These are phyloP conservation scores for Fraxinus excelsior DNA, from an alignment of 257 asterid species.

Conservation along the genomic window DNA sequence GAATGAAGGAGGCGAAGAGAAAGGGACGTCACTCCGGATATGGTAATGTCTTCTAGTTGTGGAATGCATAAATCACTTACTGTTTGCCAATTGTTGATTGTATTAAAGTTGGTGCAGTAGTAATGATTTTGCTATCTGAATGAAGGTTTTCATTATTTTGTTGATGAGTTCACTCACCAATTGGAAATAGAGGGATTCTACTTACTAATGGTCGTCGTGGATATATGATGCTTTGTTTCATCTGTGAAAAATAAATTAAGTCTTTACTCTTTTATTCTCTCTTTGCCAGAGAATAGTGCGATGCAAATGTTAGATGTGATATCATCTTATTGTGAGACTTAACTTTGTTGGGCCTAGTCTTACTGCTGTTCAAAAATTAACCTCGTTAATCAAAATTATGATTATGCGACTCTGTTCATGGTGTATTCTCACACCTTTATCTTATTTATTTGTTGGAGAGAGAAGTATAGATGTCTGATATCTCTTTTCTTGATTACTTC, in stretches of 20 bases:
- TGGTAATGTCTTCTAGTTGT: constrained; percentile 27
- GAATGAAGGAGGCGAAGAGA: constrained; percentile 58
- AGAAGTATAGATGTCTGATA: neutral
- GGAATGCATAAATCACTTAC: neutral
- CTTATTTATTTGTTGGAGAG: neutral
- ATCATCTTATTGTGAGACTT: neutral
- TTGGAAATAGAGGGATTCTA: neutral
- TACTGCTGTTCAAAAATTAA: neutral
- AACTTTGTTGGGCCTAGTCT: no score
- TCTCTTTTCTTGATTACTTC: neutral
- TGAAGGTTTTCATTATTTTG: neutral
- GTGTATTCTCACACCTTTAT: neutral
- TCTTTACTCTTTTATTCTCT: neutral
- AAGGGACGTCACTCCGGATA: constrained; percentile 68
- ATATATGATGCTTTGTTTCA: neutral
- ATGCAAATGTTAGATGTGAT: neutral
- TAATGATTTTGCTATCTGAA: neutral
- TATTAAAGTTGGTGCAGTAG: neutral
- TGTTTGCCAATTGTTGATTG: neutral
- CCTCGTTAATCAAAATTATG: neutral
- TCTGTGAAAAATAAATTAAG: neutral
- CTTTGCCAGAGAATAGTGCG: neutral
- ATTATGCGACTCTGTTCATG: neutral
- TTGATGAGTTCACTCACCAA: neutral
- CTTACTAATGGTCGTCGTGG: neutral